These are phyloP conservation scores for Nemania serpens DNA, from an alignment of 2,329 filamentous ascomycete genomes.

Conservation along the genomic window DNA sequence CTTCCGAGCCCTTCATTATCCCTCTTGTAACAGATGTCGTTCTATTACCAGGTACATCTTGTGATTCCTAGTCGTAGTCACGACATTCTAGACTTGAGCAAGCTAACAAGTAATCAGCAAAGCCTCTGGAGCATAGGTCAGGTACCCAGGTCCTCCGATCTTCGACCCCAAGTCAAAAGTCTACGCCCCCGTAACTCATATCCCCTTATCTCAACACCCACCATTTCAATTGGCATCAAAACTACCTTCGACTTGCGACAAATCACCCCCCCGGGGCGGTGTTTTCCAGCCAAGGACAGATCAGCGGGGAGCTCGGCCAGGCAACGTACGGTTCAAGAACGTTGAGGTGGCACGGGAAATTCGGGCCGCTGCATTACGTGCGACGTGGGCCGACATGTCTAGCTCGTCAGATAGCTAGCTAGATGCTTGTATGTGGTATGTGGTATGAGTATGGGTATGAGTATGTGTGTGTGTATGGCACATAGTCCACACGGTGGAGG, in stretches of 20 bases:
- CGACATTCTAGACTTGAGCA: too few relatives aligned
- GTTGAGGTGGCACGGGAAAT: background rate
- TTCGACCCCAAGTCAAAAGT: too few relatives aligned
- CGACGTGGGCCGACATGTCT: conserved; percentile 9
- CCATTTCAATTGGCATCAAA: too few relatives aligned
- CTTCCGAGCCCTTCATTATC: background rate
- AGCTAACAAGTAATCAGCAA: background rate
- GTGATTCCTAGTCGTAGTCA: too few relatives aligned
- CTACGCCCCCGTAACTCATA: background rate
- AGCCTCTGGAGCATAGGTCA: too few relatives aligned
- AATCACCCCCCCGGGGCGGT: background rate
- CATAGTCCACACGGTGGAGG: too few relatives aligned
- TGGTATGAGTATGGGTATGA: too few relatives aligned
- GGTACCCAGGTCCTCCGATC: background rate
- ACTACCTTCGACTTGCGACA: too few relatives aligned
- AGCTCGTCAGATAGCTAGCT: too few relatives aligned
- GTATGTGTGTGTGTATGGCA: too few relatives aligned
- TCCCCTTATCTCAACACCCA: background rate
- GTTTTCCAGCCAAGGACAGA: background rate
- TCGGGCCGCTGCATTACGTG: conserved; percentile 26
- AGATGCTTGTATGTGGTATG: too few relatives aligned
- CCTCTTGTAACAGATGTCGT: background rate
- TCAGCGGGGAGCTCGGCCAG: conserved; percentile 5
- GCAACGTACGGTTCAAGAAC: conserved; percentile 2
- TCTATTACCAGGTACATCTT: background rate